Conservation (phyloP, 176 grass and related monocot species). For the Calamus simplicifolius region DNA sequence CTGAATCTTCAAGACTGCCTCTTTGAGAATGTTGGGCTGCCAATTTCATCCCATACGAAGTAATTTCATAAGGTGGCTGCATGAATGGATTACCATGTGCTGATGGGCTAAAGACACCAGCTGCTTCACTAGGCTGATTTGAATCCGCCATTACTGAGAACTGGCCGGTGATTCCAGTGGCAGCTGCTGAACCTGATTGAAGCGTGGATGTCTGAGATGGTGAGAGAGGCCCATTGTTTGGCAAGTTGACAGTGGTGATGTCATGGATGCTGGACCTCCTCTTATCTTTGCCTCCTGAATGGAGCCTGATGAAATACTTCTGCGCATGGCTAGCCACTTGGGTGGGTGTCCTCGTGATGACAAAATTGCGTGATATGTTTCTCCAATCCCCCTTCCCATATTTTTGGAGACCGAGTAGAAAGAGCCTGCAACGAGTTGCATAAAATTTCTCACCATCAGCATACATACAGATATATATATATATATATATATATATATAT, state of each 20-base stretch:
- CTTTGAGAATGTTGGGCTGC: constrained; percentile 25
- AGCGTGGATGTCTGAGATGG: constrained; percentile 45
- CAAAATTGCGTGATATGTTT: constrained; percentile 95
- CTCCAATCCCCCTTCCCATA: constrained; percentile 96
- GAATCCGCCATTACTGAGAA: constrained; percentile 48
- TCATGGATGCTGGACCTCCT: constrained; percentile 98
- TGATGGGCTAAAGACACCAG: constrained; percentile 7
- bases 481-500: too few relatives aligned
- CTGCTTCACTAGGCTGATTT: constrained; percentile 29
- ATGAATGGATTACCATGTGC: constrained; percentile 28
- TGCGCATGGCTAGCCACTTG: constrained; percentile 99
- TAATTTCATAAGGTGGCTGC: constrained; percentile 18
- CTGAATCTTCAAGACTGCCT: constrained; percentile 17
- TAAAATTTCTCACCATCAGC: not conserved
- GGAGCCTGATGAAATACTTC: constrained; percentile 97
- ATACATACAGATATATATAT: too few relatives aligned
- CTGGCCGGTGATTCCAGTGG: constrained; percentile 23
- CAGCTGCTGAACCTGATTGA: constrained; percentile 15
- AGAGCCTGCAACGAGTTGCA: constrained; percentile 35
- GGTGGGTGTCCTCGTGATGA: constrained; percentile 77
- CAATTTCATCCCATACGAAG: constrained; percentile 51
- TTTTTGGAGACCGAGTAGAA: constrained; percentile 82
- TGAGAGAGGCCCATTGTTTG: constrained; percentile 52
- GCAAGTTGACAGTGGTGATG: constrained; percentile 92
- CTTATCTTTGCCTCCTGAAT: constrained; percentile 95